Evolutionary conservation across 495 filamentous ascomycete species (phyloP).

Genomic region (Mycothermus thermophilus): DNA sequence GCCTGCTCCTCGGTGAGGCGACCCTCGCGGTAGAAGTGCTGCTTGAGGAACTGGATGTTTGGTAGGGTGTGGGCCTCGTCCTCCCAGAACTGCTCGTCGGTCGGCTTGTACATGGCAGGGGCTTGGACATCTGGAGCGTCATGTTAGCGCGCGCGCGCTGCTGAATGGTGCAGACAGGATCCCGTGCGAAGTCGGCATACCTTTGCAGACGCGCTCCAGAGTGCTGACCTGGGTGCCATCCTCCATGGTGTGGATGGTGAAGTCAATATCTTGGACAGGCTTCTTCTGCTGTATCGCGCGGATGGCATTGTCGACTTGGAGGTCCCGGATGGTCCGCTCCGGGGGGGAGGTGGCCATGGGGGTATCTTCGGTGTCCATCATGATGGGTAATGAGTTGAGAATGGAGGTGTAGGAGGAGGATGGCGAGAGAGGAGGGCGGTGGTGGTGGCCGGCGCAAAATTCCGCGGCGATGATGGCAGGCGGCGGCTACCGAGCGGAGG

Average conservation of each 20-base stretch:
- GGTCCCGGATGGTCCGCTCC: constrained; percentile 23
- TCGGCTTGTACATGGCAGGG: constrained; percentile 79
- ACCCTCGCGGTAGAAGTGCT: constrained; percentile 96
- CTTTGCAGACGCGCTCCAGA: constrained; percentile 90
- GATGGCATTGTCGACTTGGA: constrained; percentile 51
- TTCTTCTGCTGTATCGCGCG: constrained; percentile 85
- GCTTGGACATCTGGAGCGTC: constrained; percentile 95
- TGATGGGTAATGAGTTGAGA: constrained; percentile 1
- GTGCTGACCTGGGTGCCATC: constrained; percentile 92
- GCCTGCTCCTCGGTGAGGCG: constrained; percentile 94
- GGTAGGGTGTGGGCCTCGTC: constrained; percentile 77
- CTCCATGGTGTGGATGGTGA: constrained; percentile 95
- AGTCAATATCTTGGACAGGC: constrained; percentile 93
- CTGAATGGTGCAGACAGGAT: constrained; percentile 1
- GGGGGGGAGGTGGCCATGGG: constrained; percentile 14
- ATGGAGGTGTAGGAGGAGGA: too few species aligned
- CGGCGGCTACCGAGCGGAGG: too few species aligned
- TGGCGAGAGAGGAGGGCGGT: background rate
- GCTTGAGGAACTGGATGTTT: constrained; percentile 85
- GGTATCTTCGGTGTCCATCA: constrained; percentile 28
- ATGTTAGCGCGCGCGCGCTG: too few species aligned
- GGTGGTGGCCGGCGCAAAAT: background rate
- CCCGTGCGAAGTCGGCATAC: constrained; percentile 49
- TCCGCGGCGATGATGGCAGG: too few species aligned
- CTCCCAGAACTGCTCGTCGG: constrained; percentile 60